Percentiles rank a stretch among this genome's conserved stretches.
These are phyloP conservation scores for Beauveria sp. DNA, from an alignment of 2,329 filamentous ascomycete genomes.

Conservation along the genomic window DNA sequence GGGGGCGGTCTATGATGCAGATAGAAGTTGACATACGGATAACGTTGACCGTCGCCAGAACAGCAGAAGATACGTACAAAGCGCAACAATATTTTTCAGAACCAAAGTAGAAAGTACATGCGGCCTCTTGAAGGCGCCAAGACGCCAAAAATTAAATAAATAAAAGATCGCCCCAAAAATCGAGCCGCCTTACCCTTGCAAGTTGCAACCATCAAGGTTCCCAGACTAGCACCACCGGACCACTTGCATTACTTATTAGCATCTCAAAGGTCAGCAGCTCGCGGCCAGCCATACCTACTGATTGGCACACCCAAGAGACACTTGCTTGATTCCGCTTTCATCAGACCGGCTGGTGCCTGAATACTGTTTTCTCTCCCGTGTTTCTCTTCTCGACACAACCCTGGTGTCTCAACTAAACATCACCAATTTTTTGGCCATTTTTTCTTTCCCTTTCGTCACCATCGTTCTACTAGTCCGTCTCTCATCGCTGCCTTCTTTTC, in stretches of 20 bases:
- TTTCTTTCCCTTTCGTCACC: neutral
- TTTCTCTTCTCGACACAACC: neutral
- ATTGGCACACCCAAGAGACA: neutral
- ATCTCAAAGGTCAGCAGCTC: constrained; percentile 3
- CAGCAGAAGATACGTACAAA: no score
- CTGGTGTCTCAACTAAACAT: neutral
- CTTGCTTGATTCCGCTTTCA: neutral
- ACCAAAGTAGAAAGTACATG: neutral
- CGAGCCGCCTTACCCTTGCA: neutral
- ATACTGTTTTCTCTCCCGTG: neutral
- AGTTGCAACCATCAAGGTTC: constrained; percentile 5
- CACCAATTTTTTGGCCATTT: neutral
- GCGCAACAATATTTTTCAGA: no score
- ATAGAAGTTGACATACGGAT: no score
- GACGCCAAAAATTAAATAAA: neutral
- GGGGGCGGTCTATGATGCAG: no score
- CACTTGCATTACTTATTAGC: constrained; percentile 1
- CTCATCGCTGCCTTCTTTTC: neutral
- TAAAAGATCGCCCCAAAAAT: neutral
- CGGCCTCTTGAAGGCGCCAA: neutral
- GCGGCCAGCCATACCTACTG: neutral
- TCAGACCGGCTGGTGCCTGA: neutral
- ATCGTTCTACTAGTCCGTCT: neutral
- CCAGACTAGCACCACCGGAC: neutral
- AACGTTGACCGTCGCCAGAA: no score